Conservation (phyloP, 2,329 filamentous ascomycete genomes). For the Nemania sp. region DNA sequence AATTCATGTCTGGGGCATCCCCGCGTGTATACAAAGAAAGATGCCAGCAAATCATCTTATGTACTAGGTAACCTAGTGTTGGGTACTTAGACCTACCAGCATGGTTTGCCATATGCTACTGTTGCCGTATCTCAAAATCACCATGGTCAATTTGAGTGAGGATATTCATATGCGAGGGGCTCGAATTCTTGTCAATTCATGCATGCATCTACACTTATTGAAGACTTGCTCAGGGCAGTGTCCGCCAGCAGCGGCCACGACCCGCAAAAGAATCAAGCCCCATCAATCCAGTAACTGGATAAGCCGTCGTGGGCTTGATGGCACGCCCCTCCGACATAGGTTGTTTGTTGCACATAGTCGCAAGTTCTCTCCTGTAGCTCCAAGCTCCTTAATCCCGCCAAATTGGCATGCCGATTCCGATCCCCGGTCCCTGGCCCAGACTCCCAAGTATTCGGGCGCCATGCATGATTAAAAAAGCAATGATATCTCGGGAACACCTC, state of each 20-base stretch:
- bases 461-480: conserved; percentile 39
- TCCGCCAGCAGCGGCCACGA: conserved; percentile 26
- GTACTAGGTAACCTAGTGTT: too few species aligned
- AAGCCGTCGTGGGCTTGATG: conserved; percentile 29
- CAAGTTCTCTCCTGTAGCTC: conserved; percentile 17
- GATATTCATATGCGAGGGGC: conserved; percentile 22
- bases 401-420: conserved; percentile 28
- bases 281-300: conserved; percentile 40
- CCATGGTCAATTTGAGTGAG: neutral
- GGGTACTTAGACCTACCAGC: too few species aligned
- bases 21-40: too few species aligned
- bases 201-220: conserved; percentile 16
- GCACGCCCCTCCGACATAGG: conserved; percentile 5
- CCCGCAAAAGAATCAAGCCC: conserved; percentile 36
- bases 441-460: conserved; percentile 35
- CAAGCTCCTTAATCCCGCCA: conserved; percentile 16
- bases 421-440: conserved; percentile 27
- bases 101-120: too few species aligned
- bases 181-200: conserved; percentile 30
- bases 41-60: too few species aligned
- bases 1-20: neutral
- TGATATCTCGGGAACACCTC: conserved; percentile 40
- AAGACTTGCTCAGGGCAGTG: conserved; percentile 18
- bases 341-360: conserved; percentile 21
- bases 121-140: neutral